Evolutionary conservation across 352 stramenopile species (phyloP).

Genomic region (Discostella stelligera): DNA sequence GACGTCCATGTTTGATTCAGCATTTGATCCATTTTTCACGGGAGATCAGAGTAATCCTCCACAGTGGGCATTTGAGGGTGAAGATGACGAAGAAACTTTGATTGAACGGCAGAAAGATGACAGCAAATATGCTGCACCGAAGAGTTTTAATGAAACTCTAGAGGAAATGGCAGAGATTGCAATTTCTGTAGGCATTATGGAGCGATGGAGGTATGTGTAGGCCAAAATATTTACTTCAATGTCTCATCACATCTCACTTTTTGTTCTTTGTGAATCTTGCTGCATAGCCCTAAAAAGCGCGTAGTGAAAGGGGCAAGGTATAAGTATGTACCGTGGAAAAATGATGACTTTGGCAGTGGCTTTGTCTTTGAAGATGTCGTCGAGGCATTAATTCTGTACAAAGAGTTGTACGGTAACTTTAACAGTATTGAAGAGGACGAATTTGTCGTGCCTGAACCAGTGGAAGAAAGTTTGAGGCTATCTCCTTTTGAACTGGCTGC

Average conservation of each 20-base stretch:
- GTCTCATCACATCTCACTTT: background rate
- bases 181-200: constrained; percentile 69
- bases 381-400: constrained; percentile 84
- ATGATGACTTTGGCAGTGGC: constrained; percentile 83
- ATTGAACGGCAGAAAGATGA: constrained; percentile 50
- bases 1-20: constrained; percentile 30
- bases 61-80: constrained; percentile 47
- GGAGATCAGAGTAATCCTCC: constrained; percentile 42
- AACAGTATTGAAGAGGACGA: constrained; percentile 68
- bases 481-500: constrained; percentile 58
- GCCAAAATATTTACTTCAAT: background rate
- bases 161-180: constrained; percentile 61
- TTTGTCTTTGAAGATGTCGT: constrained; percentile 84
- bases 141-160: constrained; percentile 66
- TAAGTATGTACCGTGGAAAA: constrained; percentile 77
- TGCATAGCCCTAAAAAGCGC: constrained; percentile 51
- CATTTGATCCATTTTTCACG: constrained; percentile 51
- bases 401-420: constrained; percentile 83
- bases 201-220: constrained; percentile 58
- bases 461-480: constrained; percentile 52
- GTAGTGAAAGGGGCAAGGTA: constrained; percentile 66
- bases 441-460: constrained; percentile 70
- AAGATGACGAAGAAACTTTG: constrained; percentile 46
- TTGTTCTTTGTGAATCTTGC: background rate
- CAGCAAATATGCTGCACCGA: constrained; percentile 45